phyloP scores from a whole-genome alignment of 139 green algal genomes.

The Chlorella sp. region DNA sequence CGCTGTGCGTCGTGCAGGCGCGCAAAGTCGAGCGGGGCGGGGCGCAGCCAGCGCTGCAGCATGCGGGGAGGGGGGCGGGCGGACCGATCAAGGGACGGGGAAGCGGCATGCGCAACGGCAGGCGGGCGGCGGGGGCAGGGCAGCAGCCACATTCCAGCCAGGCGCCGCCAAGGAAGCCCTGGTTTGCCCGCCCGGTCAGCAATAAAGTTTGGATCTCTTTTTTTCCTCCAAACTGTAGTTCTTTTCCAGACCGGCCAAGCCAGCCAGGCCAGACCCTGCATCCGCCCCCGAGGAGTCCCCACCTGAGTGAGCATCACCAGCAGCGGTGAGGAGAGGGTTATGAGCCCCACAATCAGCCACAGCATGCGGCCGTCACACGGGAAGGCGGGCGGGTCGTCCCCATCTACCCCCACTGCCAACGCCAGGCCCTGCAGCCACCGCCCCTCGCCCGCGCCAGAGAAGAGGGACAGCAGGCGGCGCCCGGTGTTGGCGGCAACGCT shows the following conservation, averaged over 20 bases:
- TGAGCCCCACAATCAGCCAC: slow-evolving; percentile 49
- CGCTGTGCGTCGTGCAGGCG: not conserved
- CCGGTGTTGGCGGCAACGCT: not conserved
- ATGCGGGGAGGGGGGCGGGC: not conserved
- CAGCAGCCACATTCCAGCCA: not conserved
- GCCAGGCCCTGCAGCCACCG: not conserved
- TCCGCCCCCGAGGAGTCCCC: not conserved
- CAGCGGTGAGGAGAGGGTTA: slow-evolving; percentile 53
- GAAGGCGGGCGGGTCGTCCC: no score
- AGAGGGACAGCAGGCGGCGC: no score
- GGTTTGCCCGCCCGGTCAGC: no score
- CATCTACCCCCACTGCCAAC: not conserved
- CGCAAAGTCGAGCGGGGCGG: slow-evolving; percentile 12
- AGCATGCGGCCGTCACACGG: slow-evolving; percentile 45
- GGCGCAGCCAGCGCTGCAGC: slow-evolving; percentile 31
- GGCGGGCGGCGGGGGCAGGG: not conserved
- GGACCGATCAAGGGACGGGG: not conserved
- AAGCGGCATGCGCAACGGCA: not conserved
- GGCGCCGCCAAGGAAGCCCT: not conserved
- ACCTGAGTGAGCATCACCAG: slow-evolving; percentile 45
- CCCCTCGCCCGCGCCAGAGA: no score
- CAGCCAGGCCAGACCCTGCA: not conserved
- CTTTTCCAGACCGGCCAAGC: not conserved
- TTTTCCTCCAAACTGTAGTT: no score
- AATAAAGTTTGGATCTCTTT: no score